phyloP scores from a whole-genome alignment of 2,329 filamentous ascomycete species.

The Thielaviopsis populi region DNA sequence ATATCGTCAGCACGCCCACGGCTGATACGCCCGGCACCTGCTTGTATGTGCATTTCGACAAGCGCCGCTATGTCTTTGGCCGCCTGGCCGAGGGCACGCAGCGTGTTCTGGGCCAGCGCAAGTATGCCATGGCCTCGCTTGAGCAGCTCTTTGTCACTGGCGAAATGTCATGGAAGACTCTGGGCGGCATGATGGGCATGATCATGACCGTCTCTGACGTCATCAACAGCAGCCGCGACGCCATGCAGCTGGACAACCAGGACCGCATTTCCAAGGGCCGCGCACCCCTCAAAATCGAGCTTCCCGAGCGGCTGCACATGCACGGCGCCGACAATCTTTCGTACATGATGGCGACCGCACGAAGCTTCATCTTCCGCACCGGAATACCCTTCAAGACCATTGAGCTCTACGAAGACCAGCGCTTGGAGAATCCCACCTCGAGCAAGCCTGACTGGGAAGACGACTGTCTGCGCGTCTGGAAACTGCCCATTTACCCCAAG shows the following conservation, averaged over 20 bases:
- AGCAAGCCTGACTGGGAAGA: slow-evolving; percentile 57
- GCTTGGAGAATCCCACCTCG: slow-evolving; percentile 21
- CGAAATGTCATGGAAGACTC: slow-evolving; percentile 55
- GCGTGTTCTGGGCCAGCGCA: slow-evolving; percentile 55
- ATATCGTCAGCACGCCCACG: slow-evolving; percentile 69
- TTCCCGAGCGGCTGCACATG: slow-evolving; percentile 38
- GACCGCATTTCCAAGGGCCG: slow-evolving; percentile 28
- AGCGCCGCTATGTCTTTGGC: slow-evolving; percentile 73
- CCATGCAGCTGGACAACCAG: slow-evolving; percentile 27
- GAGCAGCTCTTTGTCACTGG: slow-evolving; percentile 75
- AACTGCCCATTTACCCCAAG: slow-evolving; percentile 44
- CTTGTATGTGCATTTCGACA: slow-evolving; percentile 64
- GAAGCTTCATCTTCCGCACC: slow-evolving; percentile 74
- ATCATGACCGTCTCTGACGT: slow-evolving; percentile 70
- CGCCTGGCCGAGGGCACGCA: slow-evolving; percentile 73
- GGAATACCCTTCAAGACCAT: slow-evolving; percentile 57
- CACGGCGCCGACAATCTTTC: slow-evolving; percentile 70
- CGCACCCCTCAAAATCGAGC: slow-evolving; percentile 20
- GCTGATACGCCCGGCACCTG: slow-evolving; percentile 73
- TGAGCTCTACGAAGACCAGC: slow-evolving; percentile 44
- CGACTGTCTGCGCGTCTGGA: slow-evolving; percentile 68
- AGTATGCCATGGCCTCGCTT: slow-evolving; percentile 47
- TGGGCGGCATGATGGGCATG: slow-evolving; percentile 72
- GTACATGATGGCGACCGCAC: slow-evolving; percentile 65
- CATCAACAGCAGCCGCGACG: slow-evolving; percentile 33